Conservation (phyloP, 495 filamentous ascomycete genomes). For the Pyronema omphalodes region DNA sequence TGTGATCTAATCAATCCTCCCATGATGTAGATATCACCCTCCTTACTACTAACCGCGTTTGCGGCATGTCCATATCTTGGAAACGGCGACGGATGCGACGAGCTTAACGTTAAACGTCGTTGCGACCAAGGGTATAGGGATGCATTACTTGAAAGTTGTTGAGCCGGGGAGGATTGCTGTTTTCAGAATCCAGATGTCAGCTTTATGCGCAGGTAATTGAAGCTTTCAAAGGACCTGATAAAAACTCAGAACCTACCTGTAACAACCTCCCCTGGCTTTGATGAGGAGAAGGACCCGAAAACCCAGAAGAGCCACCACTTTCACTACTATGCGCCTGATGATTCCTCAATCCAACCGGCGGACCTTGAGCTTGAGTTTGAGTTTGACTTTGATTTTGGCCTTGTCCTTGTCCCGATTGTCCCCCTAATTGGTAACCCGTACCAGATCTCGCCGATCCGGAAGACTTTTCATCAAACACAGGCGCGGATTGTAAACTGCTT, state of each 20-base stretch:
- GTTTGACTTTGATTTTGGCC: no score
- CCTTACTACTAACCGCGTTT: slow-evolving; percentile 80
- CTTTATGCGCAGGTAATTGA: slow-evolving; percentile 6
- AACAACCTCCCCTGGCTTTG: slow-evolving; percentile 6
- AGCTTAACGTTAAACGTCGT: slow-evolving; percentile 65
- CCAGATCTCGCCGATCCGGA: no score
- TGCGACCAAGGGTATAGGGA: slow-evolving; percentile 94
- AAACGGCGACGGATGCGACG: slow-evolving; percentile 70
- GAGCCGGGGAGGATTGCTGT: slow-evolving; percentile 13
- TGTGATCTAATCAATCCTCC: slow-evolving; percentile 85
- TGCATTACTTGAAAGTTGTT: slow-evolving; percentile 3
- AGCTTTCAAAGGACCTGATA: no score
- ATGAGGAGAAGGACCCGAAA: slow-evolving; percentile 18
- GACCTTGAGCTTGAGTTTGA: slow-evolving; percentile 10
- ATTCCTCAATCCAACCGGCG: slow-evolving; percentile 25
- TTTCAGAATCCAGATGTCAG: slow-evolving; percentile 19
- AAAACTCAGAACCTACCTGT: slow-evolving; percentile 10
- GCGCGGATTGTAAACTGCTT: slow-evolving; percentile 32
- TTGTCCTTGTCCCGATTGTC: no score
- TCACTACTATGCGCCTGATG: slow-evolving; percentile 28
- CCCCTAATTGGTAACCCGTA: no score
- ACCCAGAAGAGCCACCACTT: no score
- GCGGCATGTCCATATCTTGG: slow-evolving; percentile 94
- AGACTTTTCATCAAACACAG: neutral
- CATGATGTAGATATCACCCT: slow-evolving; percentile 96